These are phyloP conservation scores for Akebia trifoliata DNA, from an alignment of 164 flowering plant genomes.

Conservation along the genomic window DNA sequence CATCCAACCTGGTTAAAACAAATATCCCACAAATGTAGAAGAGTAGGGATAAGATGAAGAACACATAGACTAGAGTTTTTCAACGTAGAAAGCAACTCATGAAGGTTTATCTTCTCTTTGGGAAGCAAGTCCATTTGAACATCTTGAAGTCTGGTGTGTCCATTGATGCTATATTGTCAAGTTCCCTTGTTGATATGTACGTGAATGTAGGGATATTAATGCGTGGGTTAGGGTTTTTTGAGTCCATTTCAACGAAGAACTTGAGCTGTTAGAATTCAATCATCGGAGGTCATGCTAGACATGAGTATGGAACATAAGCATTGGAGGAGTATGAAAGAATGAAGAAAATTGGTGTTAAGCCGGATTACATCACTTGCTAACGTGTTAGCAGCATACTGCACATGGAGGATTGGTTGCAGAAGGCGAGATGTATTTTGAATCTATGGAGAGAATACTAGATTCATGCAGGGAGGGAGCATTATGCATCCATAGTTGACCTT, in stretches of 20 bases:
- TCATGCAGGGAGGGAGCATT: slow-evolving; percentile 40
- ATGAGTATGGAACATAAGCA: slow-evolving; percentile 45
- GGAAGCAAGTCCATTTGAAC: slow-evolving; percentile 39
- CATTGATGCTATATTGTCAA: slow-evolving; percentile 32
- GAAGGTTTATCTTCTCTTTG: slow-evolving; percentile 45
- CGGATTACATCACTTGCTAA: slow-evolving; percentile 47
- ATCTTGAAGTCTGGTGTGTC: slow-evolving; percentile 34
- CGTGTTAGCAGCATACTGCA: slow-evolving; percentile 49
- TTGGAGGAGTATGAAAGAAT: slow-evolving; percentile 43
- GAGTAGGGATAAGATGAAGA: too few relatives aligned
- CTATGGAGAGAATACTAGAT: slow-evolving; percentile 40
- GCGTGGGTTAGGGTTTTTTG: slow-evolving; percentile 37
- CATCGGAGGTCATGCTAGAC: slow-evolving; percentile 54
- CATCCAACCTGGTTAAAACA: too few relatives aligned
- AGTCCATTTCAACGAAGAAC: slow-evolving; percentile 31
- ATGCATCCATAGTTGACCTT: slow-evolving; percentile 62
- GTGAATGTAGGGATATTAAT: slow-evolving; percentile 49
- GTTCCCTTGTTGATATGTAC: slow-evolving; percentile 53
- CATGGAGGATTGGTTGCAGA: slow-evolving; percentile 49
- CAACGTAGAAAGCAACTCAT: too few relatives aligned
- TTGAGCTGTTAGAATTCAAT: slow-evolving; percentile 52
- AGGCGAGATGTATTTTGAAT: slow-evolving; percentile 37
- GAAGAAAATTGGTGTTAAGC: slow-evolving; percentile 25
- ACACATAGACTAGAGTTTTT: too few relatives aligned
- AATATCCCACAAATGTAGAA: too few relatives aligned